These are phyloP conservation scores for Cryptomeria japonica DNA, from an alignment of 75 land plant species.

Conservation along the genomic window DNA sequence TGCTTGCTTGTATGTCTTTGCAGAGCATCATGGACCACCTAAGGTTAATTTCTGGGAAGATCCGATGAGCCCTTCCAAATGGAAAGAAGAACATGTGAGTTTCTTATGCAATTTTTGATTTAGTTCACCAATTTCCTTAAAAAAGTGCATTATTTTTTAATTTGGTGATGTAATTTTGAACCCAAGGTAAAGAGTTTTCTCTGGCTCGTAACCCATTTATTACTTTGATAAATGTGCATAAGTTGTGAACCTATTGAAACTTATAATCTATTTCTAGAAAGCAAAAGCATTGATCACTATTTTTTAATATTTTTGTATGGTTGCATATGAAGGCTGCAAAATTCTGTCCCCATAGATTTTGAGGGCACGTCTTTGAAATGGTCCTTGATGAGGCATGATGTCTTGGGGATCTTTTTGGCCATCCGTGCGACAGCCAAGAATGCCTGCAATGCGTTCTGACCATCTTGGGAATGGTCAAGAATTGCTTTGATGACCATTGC, in stretches of 20 bases:
- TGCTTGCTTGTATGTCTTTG: background rate
- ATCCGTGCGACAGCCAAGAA: no score
- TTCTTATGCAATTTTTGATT: background rate
- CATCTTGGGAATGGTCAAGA: no score
- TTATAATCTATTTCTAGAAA: background rate
- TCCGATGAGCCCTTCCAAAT: slow-evolving; percentile 70
- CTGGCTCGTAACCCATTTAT: no score
- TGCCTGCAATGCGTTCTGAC: no score
- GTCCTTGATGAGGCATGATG: no score
- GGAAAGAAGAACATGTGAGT: slow-evolving; percentile 85
- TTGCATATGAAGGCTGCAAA: no score
- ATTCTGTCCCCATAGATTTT: no score
- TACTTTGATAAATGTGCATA: background rate
- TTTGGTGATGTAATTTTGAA: background rate
- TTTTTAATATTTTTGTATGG: background rate
- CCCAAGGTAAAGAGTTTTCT: background rate
- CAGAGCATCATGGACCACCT: slow-evolving; percentile 67
- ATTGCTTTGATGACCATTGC: no score
- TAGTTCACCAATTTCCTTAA: background rate
- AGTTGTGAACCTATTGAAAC: background rate
- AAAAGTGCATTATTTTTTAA: background rate
- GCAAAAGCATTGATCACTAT: background rate
- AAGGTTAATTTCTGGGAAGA: slow-evolving; percentile 65
- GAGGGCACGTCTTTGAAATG: no score
- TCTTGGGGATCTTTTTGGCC: no score